Evolutionary conservation across 495 filamentous ascomycete genomes (phyloP), one percentile per base, ranked within the genome.

Genomic region (Tuber aestivum): DNA sequence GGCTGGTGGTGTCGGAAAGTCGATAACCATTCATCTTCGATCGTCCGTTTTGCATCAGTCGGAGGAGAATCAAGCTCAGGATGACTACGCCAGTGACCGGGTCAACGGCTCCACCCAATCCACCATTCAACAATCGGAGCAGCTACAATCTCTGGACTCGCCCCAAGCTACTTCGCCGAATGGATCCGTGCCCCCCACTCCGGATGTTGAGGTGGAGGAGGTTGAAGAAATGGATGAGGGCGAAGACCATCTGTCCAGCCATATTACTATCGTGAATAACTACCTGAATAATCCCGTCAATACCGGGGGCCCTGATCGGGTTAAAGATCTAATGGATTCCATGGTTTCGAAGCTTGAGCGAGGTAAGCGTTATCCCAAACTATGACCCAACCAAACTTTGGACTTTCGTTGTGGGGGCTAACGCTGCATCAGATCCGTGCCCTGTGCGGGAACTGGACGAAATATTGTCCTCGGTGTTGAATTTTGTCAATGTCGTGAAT

Each of bases 161-260:
- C 70, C 75, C n/a, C 76, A 76, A 73, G 77, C 70, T 73, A 50
- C 78, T 65, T 79, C 78, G 48, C 78, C 78, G 6, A 79, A 65
- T 70, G 78, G 65, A 72, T 79, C 77, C 6, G 16, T 80, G 56
- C 76, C 75, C 69, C 76, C 75, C 69, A 82, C 80, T 77, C 81
- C 81, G 41, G 77, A 75, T 69, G 71, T 80, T 69, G 81, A 82
- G 42, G 73, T 82, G n/a, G 81, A 82, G 37, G 81, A 82, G 61
- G 48, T 82, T n/a, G 81, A 82, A 41, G 79, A 80, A 41, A 82
- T 82, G 80, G 81, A 82, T 65, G 81, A 81, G 74, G 73, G 71
- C 21, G 79, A 82, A 35, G 79, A 80, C 65, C 77, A 80, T 79
- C 75, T 79, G 69, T 70, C 73, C 70, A 69, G 77, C 42, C 76